Evolutionary conservation across 2,329 filamentous ascomycete genomes (phyloP).

Genomic region (Penicillium oxalicum): DNA sequence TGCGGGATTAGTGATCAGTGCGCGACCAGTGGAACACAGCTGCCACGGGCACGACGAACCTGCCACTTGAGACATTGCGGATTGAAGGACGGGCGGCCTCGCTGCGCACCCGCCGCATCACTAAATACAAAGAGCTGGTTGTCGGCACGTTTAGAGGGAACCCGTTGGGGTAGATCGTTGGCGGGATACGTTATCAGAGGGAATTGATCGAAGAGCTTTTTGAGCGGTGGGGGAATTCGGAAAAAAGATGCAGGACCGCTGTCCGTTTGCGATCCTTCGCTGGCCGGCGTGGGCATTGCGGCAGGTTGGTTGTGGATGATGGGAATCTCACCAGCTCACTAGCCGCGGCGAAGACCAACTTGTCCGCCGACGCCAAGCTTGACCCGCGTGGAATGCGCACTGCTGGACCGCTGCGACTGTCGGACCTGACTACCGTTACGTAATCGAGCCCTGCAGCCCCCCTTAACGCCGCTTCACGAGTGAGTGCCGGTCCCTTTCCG

Average conservation of each 20-base stretch:
- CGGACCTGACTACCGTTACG: no score
- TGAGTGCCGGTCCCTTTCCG: no score
- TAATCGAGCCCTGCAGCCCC: no score
- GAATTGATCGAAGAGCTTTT: slow-evolving; percentile 75
- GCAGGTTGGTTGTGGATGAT: slow-evolving; percentile 3
- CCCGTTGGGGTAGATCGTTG: slow-evolving; percentile 66
- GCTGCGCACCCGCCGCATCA: slow-evolving; percentile 54
- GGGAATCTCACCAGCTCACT: background rate
- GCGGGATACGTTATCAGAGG: slow-evolving; percentile 69
- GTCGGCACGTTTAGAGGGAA: slow-evolving; percentile 42
- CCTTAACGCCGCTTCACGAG: no score
- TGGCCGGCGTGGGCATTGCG: slow-evolving; percentile 24
- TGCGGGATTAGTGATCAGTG: slow-evolving; percentile 7
- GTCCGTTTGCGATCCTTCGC: slow-evolving; percentile 19
- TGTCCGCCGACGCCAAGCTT: slow-evolving; percentile 1
- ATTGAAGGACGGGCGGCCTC: slow-evolving; percentile 72
- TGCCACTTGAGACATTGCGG: slow-evolving; percentile 95
- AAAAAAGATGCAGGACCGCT: slow-evolving; percentile 30
- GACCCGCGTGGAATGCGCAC: no score
- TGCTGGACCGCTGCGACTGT: no score
- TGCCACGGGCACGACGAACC: slow-evolving; percentile 46
- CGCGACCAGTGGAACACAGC: background rate
- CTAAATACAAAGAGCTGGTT: slow-evolving; percentile 73
- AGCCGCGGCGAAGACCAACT: slow-evolving; percentile 6
- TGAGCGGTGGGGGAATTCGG: slow-evolving; percentile 62